Conservation (phyloP, 202 grass and related monocot genomes). For the Bolboschoenoplectus hybrid region DNA sequence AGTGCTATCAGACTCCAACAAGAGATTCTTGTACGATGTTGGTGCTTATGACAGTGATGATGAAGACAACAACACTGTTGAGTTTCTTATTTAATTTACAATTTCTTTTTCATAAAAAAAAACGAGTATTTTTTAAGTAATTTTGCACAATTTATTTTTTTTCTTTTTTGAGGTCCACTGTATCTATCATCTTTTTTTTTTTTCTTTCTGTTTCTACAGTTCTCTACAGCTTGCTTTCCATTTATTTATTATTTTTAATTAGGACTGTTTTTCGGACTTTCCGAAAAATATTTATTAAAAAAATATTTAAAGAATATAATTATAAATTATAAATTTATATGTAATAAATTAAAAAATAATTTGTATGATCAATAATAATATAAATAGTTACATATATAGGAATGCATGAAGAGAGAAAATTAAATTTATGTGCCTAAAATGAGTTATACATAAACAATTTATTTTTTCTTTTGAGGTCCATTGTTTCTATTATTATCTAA, state of each 20-base stretch:
- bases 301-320: no score
- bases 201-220: background rate
- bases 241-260: background rate
- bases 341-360: no score
- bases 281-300: no score
- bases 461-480: no score
- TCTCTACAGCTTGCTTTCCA: background rate
- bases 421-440: no score
- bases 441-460: no score
- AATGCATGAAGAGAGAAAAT: no score
- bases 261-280: no score
- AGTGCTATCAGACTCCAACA: constrained; percentile 87
- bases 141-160: background rate
- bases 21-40: constrained; percentile 58
- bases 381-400: no score
- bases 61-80: constrained; percentile 21
- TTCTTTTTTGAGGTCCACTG: background rate
- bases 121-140: constrained; percentile 33
- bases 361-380: no score
- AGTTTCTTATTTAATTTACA: background rate
- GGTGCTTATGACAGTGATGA: constrained; percentile 25
- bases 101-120: background rate
- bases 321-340: no score
- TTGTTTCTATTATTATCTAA: no score
- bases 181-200: background rate